These are phyloP conservation scores for Simmondsia chinensis DNA, from an alignment of 148 eudicot genomes.

Conservation along the genomic window DNA sequence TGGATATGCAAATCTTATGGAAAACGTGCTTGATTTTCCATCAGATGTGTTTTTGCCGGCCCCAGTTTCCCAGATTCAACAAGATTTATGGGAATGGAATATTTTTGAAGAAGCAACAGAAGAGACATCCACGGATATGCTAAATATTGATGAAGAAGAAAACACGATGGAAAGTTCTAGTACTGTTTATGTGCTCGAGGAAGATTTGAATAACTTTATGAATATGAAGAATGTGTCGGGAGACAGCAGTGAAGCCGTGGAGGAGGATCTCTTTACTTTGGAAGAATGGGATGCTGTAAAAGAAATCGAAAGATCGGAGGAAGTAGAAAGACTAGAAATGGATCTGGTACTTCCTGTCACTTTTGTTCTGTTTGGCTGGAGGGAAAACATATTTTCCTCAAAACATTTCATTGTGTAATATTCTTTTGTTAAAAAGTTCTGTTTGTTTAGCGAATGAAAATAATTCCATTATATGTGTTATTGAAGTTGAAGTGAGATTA, in stretches of 20 bases:
- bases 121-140: constrained; percentile 12
- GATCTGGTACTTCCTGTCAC: constrained; percentile 45
- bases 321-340: constrained; percentile 59
- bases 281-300: constrained; percentile 64
- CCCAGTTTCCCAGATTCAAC: constrained; percentile 48
- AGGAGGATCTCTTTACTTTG: constrained; percentile 33
- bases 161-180: constrained; percentile 23
- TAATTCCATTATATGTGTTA: too few relatives aligned
- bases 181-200: constrained; percentile 55
- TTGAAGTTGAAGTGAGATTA: too few relatives aligned
- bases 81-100: constrained; percentile 76
- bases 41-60: constrained; percentile 65
- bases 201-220: constrained; percentile 23
- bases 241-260: constrained; percentile 17
- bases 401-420: not conserved
- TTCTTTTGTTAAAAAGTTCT: not conserved
- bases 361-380: too few relatives aligned
- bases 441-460: too few relatives aligned
- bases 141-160: constrained; percentile 17
- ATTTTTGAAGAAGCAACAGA: constrained; percentile 37
- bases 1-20: constrained; percentile 69
- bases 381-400: not conserved
- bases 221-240: constrained; percentile 23
- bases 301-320: constrained; percentile 65
- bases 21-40: constrained; percentile 66